Base-by-base conservation (phyloP, 805 yeast species). In the Brettanomyces sp. region DNA sequence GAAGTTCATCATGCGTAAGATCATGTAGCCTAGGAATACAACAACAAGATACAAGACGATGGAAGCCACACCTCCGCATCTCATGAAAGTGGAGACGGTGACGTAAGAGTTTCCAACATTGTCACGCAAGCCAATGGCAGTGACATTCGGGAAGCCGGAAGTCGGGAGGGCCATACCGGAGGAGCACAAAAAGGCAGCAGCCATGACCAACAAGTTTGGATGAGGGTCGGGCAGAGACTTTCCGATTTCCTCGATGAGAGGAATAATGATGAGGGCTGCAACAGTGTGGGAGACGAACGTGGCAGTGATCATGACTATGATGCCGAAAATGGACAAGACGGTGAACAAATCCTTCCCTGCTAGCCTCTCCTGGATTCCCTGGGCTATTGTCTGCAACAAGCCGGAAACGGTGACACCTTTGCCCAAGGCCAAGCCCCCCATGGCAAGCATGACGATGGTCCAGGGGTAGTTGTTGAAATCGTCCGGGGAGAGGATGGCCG, bases 91-190 rank as follows among this genome's bases (percentile, higher is more conserved):
- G 13, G 80, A 76, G 13, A 90, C 98, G 0, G 89, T 83, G 56
- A 93, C 68, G 59, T 93, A 93, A 18, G 95, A 88, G 46, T 83
- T 82, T 8, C 98, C 98, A 38, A 90, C 75, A 56, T 87, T 96
- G 62, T 93, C 95, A 5, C 90, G 81, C 79, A 89, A 79, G 48
- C 97, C 89, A 50, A 93, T 88, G 0, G 98, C 99, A 0, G 98
- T 89, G 34, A 93, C 96, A 57, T 93, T 93, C 4, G 99, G 99
- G 71, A 93, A 91, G 0, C 99, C 98, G 2, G 95, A 85, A 0
- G 98, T 93, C 28, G 99, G 98, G 45, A 93, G 69, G 1, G 96
- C 98, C 98, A 93, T 93, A 2, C 98, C 99, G 35, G 85, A 82
- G 0, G 98, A 91, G 57, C 97, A 87, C 50, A 93, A 68, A 50